Evolutionary conservation across 116 monocot species (phyloP).

Genomic region (Zostera marina): DNA sequence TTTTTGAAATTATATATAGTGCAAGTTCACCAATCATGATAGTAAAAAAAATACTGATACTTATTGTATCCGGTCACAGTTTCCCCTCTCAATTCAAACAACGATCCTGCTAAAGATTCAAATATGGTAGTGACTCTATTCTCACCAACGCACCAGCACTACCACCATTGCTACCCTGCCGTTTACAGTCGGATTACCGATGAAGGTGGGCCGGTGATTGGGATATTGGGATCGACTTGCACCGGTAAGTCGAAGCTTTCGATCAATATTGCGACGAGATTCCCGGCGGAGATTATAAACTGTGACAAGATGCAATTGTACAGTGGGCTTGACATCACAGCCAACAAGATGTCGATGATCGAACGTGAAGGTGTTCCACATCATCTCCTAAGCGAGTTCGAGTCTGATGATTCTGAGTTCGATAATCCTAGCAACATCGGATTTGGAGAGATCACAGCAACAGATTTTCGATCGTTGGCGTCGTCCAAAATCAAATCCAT

Average conservation of each 20-base stretch:
- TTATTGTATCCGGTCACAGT: no score
- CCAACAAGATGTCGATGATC: slow-evolving; percentile 37
- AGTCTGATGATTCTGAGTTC: slow-evolving; percentile 21
- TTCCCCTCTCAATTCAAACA: no score
- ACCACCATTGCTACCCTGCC: no score
- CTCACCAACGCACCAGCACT: no score
- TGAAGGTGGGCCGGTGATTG: slow-evolving; percentile 8
- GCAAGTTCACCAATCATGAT: no score
- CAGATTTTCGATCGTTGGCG: slow-evolving; percentile 24
- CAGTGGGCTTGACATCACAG: slow-evolving; percentile 52
- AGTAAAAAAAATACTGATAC: no score
- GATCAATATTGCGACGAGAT: slow-evolving; percentile 28
- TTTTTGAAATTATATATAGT: no score
- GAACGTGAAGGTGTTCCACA: slow-evolving; percentile 29
- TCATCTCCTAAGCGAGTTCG: slow-evolving; percentile 45
- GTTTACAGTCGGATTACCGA: no score
- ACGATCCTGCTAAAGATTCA: no score
- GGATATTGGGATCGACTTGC: slow-evolving; percentile 64
- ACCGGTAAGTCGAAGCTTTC: slow-evolving; percentile 72
- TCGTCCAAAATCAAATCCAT: slow-evolving; percentile 12
- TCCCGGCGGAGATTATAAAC: slow-evolving; percentile 43
- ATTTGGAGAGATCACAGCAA: slow-evolving; percentile 28
- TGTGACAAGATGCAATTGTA: slow-evolving; percentile 72
- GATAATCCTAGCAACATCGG: no score
- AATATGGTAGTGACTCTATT: no score